phyloP scores from a whole-genome alignment of 257 asterid genomes.

The Cynanchum wilfordii region DNA sequence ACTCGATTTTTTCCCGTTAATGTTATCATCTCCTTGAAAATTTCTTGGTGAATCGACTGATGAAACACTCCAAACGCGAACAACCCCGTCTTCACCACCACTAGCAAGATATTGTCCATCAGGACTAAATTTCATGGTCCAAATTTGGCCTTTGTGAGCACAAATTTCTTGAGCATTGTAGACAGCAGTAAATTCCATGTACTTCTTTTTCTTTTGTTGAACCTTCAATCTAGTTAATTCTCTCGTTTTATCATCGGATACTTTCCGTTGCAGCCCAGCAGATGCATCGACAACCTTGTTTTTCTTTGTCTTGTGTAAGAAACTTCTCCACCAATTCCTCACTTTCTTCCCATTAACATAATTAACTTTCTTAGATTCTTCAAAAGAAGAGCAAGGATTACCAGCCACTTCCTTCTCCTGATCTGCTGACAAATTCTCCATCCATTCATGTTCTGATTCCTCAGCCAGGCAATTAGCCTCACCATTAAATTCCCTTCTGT shows the following conservation, averaged over 20 bases:
- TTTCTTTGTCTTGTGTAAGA: slow-evolving; percentile 32
- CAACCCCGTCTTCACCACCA: slow-evolving; percentile 78
- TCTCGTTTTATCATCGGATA: slow-evolving; percentile 3
- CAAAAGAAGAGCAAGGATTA: background rate
- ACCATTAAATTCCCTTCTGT: slow-evolving; percentile 39
- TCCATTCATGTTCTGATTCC: slow-evolving; percentile 35
- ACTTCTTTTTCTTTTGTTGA: slow-evolving; percentile 39
- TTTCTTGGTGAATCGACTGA: slow-evolving; percentile 23
- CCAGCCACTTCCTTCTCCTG: slow-evolving; percentile 18
- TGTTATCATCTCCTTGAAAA: slow-evolving; percentile 13
- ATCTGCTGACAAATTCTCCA: slow-evolving; percentile 22
- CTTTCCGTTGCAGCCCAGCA: slow-evolving; percentile 13
- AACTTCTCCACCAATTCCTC: slow-evolving; percentile 48
- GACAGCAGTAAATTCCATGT: slow-evolving; percentile 47
- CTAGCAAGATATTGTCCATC: slow-evolving; percentile 71
- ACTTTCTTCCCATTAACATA: slow-evolving; percentile 32
- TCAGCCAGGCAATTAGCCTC: slow-evolving; percentile 46
- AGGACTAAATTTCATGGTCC: slow-evolving; percentile 78
- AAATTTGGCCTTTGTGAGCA: slow-evolving; percentile 58
- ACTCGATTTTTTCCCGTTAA: slow-evolving; percentile 17
- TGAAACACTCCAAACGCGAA: slow-evolving; percentile 58
- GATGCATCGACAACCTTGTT: slow-evolving; percentile 13
- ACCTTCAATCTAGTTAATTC: slow-evolving; percentile 25
- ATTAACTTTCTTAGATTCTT: background rate
- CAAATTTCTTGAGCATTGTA: slow-evolving; percentile 49